These are phyloP conservation scores for Nannochloris sp. DNA, from an alignment of 139 green algal species.

Conservation along the genomic window DNA sequence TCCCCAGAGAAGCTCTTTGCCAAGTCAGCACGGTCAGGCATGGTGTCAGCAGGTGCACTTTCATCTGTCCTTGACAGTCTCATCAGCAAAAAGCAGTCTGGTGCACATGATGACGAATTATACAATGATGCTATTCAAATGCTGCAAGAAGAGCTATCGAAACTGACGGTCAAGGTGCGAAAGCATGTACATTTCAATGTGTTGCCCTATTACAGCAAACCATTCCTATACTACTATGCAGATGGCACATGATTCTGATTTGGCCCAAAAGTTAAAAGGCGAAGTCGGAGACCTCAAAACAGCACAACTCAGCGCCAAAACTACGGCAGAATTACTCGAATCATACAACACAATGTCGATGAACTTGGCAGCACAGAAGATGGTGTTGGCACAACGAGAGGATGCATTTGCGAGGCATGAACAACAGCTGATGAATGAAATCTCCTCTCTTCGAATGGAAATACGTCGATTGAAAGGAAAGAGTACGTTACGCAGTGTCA, in stretches of 20 bases:
- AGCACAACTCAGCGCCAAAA: constrained; percentile 19
- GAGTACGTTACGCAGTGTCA: not conserved
- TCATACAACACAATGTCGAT: constrained; percentile 28
- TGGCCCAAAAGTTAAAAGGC: constrained; percentile 12
- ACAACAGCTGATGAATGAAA: constrained; percentile 6
- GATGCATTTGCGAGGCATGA: constrained; percentile 9
- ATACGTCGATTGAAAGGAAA: not conserved
- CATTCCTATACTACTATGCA: not conserved
- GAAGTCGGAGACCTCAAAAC: constrained; percentile 28
- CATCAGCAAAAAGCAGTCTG: not conserved
- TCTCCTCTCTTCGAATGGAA: not conserved
- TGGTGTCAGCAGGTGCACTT: constrained; percentile 8
- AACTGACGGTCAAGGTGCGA: constrained; percentile 12
- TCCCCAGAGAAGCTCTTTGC: too few species aligned
- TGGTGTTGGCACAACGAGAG: constrained; percentile 13
- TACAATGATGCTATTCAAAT: constrained; percentile 20
- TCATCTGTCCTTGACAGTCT: constrained; percentile 13
- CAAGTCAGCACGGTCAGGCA: not conserved
- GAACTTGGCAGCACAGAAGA: constrained; percentile 17
- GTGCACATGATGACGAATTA: constrained; percentile 9
- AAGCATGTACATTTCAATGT: too few species aligned
- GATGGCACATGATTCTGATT: constrained; percentile 5
- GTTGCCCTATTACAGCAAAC: too few species aligned
- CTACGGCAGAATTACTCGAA: constrained; percentile 18
- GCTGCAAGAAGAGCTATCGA: constrained; percentile 21